These are phyloP conservation scores for Alternaria conjuncta DNA, from an alignment of 2,329 filamentous ascomycete species.

Conservation along the genomic window DNA sequence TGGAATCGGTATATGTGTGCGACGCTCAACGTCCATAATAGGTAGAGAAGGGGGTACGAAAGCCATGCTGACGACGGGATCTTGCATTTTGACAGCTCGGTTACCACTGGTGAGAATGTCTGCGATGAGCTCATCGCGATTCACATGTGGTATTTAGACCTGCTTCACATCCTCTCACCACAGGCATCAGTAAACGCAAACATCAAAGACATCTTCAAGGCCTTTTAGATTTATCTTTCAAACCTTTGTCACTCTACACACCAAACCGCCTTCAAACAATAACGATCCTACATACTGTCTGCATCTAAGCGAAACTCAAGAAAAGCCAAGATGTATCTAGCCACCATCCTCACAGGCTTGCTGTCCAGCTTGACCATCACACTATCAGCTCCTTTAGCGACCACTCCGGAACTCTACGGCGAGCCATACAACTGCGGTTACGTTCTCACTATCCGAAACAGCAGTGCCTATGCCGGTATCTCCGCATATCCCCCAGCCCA, in stretches of 20 bases:
- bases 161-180: slow-evolving; percentile 2
- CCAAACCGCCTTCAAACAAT: neutral
- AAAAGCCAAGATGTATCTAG: neutral
- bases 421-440: slow-evolving; percentile 20
- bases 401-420: neutral
- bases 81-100: slow-evolving; percentile 28
- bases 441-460: slow-evolving; percentile 17
- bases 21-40: slow-evolving; percentile 1
- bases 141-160: slow-evolving; percentile 1
- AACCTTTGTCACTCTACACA: neutral
- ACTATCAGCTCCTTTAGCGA: neutral
- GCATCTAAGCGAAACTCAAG: neutral
- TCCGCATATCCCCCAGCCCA: neutral
- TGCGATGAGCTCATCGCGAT: slow-evolving; percentile 5
- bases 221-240: neutral
- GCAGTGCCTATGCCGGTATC: slow-evolving; percentile 11
- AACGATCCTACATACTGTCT: too few species aligned
- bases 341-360: neutral
- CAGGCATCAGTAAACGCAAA: neutral
- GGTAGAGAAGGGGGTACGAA: slow-evolving; percentile 8
- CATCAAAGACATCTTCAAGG: neutral
- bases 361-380: neutral
- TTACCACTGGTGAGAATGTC: neutral
- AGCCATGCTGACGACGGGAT: slow-evolving; percentile 22
- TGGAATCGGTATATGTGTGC: slow-evolving; percentile 5